These are phyloP conservation scores for Collybiopsis luxurians DNA, from an alignment of 768 basidiomycete genomes.

Conservation along the genomic window DNA sequence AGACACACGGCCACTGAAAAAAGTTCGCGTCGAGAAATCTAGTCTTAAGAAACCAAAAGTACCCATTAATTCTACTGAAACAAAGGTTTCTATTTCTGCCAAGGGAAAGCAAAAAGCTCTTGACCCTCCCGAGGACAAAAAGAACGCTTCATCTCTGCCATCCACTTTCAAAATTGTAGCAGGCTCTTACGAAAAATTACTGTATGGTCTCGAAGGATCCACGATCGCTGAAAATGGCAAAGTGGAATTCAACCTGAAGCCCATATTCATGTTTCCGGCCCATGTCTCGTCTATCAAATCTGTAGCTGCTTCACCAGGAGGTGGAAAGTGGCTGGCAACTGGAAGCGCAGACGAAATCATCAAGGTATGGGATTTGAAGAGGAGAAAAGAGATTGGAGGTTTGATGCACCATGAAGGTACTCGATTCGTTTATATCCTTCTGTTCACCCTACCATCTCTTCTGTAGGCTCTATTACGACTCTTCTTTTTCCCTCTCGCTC, in stretches of 20 bases:
- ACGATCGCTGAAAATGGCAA: conserved; percentile 31
- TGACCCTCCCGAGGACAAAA: conserved; percentile 6
- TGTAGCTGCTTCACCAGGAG: conserved; percentile 81
- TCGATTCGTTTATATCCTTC: neutral
- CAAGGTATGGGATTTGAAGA: conserved; percentile 93
- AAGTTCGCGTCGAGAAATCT: neutral
- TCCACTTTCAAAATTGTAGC: conserved; percentile 81
- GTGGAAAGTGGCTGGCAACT: conserved; percentile 95
- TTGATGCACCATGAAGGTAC: conserved; percentile 93
- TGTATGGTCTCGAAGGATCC: conserved; percentile 84
- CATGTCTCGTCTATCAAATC: conserved; percentile 93
- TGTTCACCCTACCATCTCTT: neutral
- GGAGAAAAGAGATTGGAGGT: conserved; percentile 92
- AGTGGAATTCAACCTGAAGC: conserved; percentile 50
- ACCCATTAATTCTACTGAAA: neutral
- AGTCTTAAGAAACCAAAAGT: neutral
- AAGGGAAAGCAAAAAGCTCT: conserved; percentile 22
- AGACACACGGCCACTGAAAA: neutral
- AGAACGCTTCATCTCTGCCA: conserved; percentile 33
- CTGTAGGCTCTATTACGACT: conserved; percentile 85
- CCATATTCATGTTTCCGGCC: conserved; percentile 95
- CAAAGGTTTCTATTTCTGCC: neutral
- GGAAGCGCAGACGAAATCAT: conserved; percentile 96
- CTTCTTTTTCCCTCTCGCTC: conserved; percentile 85
- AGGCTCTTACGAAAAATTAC: conserved; percentile 94